Evolutionary conservation across 345 rosid species (phyloP).

Genomic region (Camelina sativa): DNA sequence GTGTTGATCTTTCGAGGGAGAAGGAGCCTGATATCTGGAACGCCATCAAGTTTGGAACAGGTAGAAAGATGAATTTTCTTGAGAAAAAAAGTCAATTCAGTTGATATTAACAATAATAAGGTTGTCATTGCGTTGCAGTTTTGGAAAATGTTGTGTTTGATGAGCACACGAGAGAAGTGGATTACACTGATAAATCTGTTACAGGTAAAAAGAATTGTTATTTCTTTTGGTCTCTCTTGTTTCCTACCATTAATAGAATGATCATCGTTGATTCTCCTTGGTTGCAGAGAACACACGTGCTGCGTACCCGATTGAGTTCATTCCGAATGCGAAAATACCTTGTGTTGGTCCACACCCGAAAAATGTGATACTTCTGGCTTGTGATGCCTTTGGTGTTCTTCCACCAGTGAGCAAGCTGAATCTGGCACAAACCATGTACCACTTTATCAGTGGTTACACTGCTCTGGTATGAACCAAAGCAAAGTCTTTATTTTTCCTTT

Average conservation of each 20-base stretch:
- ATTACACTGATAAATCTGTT: slow-evolving; percentile 81
- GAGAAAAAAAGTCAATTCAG: neutral
- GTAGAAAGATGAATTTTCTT: slow-evolving; percentile 41
- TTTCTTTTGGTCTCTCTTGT: slow-evolving; percentile 1
- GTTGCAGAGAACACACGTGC: slow-evolving; percentile 93
- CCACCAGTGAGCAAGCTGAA: slow-evolving; percentile 97
- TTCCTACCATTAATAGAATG: neutral
- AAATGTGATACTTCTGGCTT: slow-evolving; percentile 91
- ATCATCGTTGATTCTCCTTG: neutral
- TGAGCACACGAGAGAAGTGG: slow-evolving; percentile 89
- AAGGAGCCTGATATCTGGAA: slow-evolving; percentile 98
- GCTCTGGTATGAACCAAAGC: slow-evolving; percentile 62
- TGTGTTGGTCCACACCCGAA: slow-evolving; percentile 92
- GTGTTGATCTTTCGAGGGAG: slow-evolving; percentile 89
- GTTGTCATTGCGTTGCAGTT: slow-evolving; percentile 49
- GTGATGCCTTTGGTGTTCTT: slow-evolving; percentile 97
- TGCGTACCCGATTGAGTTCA: slow-evolving; percentile 89
- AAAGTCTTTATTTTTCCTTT: neutral
- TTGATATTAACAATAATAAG: neutral
- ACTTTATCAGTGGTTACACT: slow-evolving; percentile 97
- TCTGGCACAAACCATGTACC: slow-evolving; percentile 96
- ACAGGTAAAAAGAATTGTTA: slow-evolving; percentile 56
- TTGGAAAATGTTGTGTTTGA: slow-evolving; percentile 96
- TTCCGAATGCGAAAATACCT: slow-evolving; percentile 89
- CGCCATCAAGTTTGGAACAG: slow-evolving; percentile 95